Evolutionary conservation across 164 flowering plant species (phyloP).

Genomic region (Stephania cephalantha): DNA sequence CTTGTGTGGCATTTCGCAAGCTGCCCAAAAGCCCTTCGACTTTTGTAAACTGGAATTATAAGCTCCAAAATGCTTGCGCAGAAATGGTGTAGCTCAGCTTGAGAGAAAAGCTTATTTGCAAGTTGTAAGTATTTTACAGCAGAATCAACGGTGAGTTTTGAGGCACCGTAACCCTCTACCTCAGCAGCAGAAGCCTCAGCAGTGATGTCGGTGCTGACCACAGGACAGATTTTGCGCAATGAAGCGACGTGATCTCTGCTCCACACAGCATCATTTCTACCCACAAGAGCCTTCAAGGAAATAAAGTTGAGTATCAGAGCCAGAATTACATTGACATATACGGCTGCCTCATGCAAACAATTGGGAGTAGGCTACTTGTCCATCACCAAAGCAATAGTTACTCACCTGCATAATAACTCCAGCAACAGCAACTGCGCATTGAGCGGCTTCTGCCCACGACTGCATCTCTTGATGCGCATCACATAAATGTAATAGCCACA

Average conservation of each 20-base stretch:
- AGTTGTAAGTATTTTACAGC: conserved; percentile 97
- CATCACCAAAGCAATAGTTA: background rate
- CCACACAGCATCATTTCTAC: conserved; percentile 98
- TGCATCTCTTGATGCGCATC: conserved; percentile 99
- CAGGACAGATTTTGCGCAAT: conserved; percentile 86
- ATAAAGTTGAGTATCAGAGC: background rate
- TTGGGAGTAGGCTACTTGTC: background rate
- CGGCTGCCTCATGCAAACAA: background rate
- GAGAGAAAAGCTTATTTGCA: conserved; percentile 95
- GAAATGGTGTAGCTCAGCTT: conserved; percentile 93
- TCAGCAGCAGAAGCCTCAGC: conserved; percentile 97
- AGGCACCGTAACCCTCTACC: conserved; percentile 98
- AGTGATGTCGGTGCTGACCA: conserved; percentile 79
- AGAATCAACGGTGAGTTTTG: conserved; percentile 96
- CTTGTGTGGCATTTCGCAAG: conserved; percentile 90
- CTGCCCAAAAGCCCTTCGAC: conserved; percentile 93
- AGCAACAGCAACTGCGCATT: conserved; percentile 99
- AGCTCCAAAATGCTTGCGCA: conserved; percentile 95
- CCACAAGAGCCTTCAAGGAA: conserved; percentile 78
- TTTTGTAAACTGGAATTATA: conserved; percentile 92
- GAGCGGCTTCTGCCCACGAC: conserved; percentile 99
- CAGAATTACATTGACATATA: background rate
- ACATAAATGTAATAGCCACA: conserved; percentile 98
- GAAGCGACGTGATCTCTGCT: conserved; percentile 74
- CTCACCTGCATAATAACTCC: conserved; percentile 99